Conservation (phyloP, 1,139 yeast species). For the Candida labiduridarum region DNA sequence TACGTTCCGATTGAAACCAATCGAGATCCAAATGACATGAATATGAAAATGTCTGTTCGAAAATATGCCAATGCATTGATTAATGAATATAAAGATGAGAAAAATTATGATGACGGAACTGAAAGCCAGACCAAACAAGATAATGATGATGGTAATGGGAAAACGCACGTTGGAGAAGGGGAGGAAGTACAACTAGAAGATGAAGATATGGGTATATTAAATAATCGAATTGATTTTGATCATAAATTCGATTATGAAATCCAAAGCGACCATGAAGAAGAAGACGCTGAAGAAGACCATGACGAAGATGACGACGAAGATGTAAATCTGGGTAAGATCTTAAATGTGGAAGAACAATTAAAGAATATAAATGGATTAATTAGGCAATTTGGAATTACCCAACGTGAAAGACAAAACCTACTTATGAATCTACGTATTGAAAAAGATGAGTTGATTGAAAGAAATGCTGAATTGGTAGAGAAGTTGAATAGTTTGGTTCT, state of each 20-base stretch:
- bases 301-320: neutral
- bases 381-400: slow-evolving; percentile 11
- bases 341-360: slow-evolving; percentile 17
- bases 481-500: slow-evolving; percentile 6
- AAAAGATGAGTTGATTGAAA: slow-evolving; percentile 11
- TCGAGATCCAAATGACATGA: slow-evolving; percentile 5
- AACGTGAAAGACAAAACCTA: slow-evolving; percentile 8
- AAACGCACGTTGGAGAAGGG: neutral
- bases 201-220: slow-evolving; percentile 18
- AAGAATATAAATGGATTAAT: slow-evolving; percentile 6
- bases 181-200: slow-evolving; percentile 22
- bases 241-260: slow-evolving; percentile 18
- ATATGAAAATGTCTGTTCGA: slow-evolving; percentile 6
- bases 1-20: slow-evolving; percentile 16
- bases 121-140: slow-evolving; percentile 6
- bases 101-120: slow-evolving; percentile 18
- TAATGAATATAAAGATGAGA: slow-evolving; percentile 14
- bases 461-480: slow-evolving; percentile 9
- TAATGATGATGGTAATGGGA: slow-evolving; percentile 6
- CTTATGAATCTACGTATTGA: slow-evolving; percentile 2
- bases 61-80: slow-evolving; percentile 11
- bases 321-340: slow-evolving; percentile 12
- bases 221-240: slow-evolving; percentile 9
- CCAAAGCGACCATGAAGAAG: slow-evolving; percentile 20
- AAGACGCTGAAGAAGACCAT: slow-evolving; percentile 6